Percentiles rank a stretch among this genome's conserved stretches.
These are phyloP conservation scores for Cajanus cajan DNA, from an alignment of 306 rosid genomes.

Conservation along the genomic window DNA sequence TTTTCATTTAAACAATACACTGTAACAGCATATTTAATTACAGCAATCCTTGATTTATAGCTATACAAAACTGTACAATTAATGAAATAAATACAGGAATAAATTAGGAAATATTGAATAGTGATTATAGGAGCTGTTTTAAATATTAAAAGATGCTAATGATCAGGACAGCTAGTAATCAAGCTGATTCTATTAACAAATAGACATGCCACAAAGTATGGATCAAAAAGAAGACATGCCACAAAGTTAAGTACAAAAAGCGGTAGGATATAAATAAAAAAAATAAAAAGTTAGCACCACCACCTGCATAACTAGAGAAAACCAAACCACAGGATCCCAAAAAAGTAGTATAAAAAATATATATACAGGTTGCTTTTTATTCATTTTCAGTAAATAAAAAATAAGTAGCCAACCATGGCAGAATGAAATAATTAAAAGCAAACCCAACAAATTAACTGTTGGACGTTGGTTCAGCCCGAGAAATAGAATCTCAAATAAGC, in stretches of 20 bases:
- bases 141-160: no score
- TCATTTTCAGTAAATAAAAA: background rate
- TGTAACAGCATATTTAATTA: no score
- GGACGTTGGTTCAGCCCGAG: background rate
- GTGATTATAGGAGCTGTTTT: no score
- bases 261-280: background rate
- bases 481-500: background rate
- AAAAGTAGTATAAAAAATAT: background rate
- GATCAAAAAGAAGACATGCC: no score
- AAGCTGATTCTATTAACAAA: no score
- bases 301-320: background rate
- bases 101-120: no score
- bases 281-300: background rate
- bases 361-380: background rate
- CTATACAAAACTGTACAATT: no score
- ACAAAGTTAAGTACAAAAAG: background rate
- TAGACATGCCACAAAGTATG: no score
- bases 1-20: no score
- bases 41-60: no score
- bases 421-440: background rate
- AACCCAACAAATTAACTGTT: conserved; percentile 1
- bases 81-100: no score
- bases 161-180: no score
- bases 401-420: background rate
- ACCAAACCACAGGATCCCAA: background rate